A percentile compares a stretch with the other conserved stretches of the same genome.
Evolutionary conservation across 2,329 filamentous ascomycete genomes (phyloP).

Genomic region (Neofusicoccum parvum): DNA sequence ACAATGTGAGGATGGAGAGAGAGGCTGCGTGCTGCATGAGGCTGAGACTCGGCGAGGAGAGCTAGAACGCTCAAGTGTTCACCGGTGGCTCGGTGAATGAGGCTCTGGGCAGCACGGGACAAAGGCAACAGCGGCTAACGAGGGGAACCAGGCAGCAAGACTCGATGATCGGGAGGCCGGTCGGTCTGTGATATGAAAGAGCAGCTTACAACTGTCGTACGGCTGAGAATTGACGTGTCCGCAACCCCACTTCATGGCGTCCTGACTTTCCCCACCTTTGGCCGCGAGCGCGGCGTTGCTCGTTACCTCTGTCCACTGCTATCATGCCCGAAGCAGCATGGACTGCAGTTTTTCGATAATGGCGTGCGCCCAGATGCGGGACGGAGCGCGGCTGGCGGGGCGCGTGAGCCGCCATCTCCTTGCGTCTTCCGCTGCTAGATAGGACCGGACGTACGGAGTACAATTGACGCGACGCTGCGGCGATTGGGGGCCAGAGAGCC

Average conservation of each 20-base stretch:
- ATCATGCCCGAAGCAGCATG: conserved; percentile 4
- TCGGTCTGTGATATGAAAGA: not conserved
- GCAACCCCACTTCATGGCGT: not conserved
- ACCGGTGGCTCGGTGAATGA: conserved; percentile 1
- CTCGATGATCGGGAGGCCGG: not conserved
- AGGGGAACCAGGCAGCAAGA: not conserved
- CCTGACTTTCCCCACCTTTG: not conserved
- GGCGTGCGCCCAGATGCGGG: not conserved
- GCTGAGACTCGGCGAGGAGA: not conserved
- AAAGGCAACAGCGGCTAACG: not conserved
- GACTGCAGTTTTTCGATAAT: not conserved
- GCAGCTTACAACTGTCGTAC: not conserved
- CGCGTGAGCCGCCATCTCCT: not conserved
- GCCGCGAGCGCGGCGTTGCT: not conserved
- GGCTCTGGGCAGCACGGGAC: not conserved
- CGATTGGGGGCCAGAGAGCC: not conserved
- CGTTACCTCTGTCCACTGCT: not conserved
- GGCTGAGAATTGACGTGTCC: conserved; percentile 16
- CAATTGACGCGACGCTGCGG: too few species aligned
- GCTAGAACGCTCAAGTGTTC: not conserved
- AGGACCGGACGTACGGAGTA: too few species aligned
- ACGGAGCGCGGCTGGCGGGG: not conserved
- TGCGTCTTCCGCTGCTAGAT: not conserved
- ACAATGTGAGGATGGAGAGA: not conserved
- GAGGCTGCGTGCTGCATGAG: not conserved